A percentile compares a stretch with the other conserved stretches of the same genome.
These are phyloP conservation scores for Phytophthora pistaciae DNA, from an alignment of 352 stramenopile genomes.

Conservation along the genomic window DNA sequence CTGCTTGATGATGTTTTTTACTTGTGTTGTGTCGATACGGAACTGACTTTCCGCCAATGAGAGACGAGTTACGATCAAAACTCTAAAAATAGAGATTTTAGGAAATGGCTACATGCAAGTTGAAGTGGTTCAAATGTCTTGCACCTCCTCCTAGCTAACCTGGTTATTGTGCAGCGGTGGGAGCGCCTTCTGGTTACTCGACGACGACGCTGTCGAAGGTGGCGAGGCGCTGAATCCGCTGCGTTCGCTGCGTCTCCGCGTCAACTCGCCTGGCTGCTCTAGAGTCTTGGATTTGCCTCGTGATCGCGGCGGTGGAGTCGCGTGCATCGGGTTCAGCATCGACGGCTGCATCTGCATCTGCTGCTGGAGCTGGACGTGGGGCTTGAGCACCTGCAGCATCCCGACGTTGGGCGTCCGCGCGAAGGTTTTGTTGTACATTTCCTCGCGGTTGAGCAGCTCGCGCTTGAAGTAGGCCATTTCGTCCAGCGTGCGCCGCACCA, in stretches of 20 bases:
- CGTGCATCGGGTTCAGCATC: slow-evolving; percentile 20
- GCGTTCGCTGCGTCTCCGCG: slow-evolving; percentile 60
- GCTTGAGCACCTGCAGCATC: slow-evolving; percentile 90
- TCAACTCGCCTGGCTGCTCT: slow-evolving; percentile 37
- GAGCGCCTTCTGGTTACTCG: slow-evolving; percentile 48
- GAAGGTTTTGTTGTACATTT: slow-evolving; percentile 96
- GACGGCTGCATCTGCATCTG: slow-evolving; percentile 29
- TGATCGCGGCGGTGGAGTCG: slow-evolving; percentile 30
- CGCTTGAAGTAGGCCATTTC: slow-evolving; percentile 95
- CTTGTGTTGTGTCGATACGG: slow-evolving; percentile 1
- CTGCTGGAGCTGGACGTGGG: slow-evolving; percentile 65
- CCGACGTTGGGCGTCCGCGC: slow-evolving; percentile 86
- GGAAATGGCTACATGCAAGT: background rate
- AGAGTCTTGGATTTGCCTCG: slow-evolving; percentile 54
- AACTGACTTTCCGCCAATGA: background rate
- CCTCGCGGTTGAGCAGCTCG: slow-evolving; percentile 93
- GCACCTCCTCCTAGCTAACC: slow-evolving; percentile 16
- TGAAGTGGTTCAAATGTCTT: background rate
- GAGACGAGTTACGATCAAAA: background rate
- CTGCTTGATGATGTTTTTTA: slow-evolving; percentile 18
- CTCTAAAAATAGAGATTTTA: background rate
- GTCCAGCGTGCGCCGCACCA: slow-evolving; percentile 76
- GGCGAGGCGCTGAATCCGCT: slow-evolving; percentile 19
- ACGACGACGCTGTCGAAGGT: slow-evolving; percentile 8
- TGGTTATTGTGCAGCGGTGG: slow-evolving; percentile 70